Evolutionary conservation across 495 filamentous ascomycete genomes (phyloP).

Genomic region (Paragyromitra xinjiangensis): DNA sequence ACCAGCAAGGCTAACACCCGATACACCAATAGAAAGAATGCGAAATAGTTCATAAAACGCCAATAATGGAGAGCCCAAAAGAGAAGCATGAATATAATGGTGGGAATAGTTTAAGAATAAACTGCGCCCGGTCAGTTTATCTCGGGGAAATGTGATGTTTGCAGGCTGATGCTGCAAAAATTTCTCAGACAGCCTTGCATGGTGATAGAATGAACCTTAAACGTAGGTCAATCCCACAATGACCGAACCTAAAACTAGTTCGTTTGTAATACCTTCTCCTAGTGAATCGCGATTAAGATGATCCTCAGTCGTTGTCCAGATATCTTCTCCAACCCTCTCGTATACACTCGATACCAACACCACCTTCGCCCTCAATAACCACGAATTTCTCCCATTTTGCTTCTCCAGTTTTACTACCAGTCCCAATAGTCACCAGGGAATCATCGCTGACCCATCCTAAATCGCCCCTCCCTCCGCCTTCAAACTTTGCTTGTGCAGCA

Average conservation of each 20-base stretch:
- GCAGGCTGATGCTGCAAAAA: neutral
- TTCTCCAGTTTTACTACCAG: slow-evolving; percentile 52
- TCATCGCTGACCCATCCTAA: slow-evolving; percentile 56
- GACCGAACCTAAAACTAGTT: neutral
- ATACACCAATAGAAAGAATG: neutral
- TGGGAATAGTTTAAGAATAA: neutral
- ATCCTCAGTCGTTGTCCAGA: slow-evolving; percentile 54
- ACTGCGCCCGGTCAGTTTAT: neutral
- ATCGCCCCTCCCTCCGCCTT: slow-evolving; percentile 54
- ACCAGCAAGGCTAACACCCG: neutral
- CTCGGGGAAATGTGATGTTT: neutral
- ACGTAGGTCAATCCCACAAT: neutral
- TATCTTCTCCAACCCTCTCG: slow-evolving; percentile 57
- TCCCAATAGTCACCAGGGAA: slow-evolving; percentile 51
- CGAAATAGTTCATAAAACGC: neutral
- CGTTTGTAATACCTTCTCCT: neutral
- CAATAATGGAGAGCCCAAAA: neutral
- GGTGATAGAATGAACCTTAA: neutral
- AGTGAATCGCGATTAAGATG: neutral
- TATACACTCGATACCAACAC: slow-evolving; percentile 60
- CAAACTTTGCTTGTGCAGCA: slow-evolving; percentile 55
- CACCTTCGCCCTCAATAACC: slow-evolving; percentile 53
- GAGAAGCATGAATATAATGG: neutral
- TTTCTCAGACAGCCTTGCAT: no score
- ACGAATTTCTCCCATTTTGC: slow-evolving; percentile 58